Conservation (phyloP, 192 early-diverging fungal genomes). For the Entomortierella parvispora region DNA sequence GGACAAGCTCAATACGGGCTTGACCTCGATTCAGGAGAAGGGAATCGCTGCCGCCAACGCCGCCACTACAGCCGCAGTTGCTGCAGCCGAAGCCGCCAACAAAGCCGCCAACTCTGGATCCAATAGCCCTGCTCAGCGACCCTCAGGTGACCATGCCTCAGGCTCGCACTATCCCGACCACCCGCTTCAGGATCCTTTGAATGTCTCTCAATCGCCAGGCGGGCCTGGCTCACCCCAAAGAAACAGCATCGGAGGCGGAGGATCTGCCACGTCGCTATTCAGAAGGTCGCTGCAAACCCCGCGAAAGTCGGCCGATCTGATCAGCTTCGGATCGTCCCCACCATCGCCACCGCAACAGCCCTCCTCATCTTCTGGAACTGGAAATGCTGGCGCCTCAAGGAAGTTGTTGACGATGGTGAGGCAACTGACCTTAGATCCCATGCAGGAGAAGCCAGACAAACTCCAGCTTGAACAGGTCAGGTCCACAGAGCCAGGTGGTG, state of each 20-base stretch:
- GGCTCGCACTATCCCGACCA: conserved; percentile 5
- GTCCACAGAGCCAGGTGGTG: conserved; percentile 43
- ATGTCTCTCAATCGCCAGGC: conserved; percentile 1
- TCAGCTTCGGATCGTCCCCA: conserved; percentile 37
- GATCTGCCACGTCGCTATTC: conserved; percentile 26
- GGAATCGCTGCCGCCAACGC: conserved; percentile 37
- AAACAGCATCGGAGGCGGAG: background rate
- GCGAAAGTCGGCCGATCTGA: conserved; percentile 37
- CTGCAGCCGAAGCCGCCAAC: conserved; percentile 12
- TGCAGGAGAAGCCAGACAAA: conserved; percentile 44
- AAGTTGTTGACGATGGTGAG: conserved; percentile 25
- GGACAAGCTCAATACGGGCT: conserved; percentile 49
- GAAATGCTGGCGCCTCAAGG: conserved; percentile 12
- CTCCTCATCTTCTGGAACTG: background rate
- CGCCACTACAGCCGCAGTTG: conserved; percentile 28
- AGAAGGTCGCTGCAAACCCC: conserved; percentile 32
- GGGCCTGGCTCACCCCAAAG: conserved; percentile 5
- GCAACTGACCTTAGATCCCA: conserved; percentile 41
- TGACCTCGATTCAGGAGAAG: conserved; percentile 51
- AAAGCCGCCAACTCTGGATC: conserved; percentile 14
- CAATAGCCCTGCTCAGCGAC: conserved; percentile 14
- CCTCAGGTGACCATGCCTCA: conserved; percentile 11
- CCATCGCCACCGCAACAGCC: conserved; percentile 3
- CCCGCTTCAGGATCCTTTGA: conserved; percentile 16
- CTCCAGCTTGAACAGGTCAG: conserved; percentile 38